phyloP scores from a whole-genome alignment of 768 basidiomycete genomes.

The Chalciporus piperatus region DNA sequence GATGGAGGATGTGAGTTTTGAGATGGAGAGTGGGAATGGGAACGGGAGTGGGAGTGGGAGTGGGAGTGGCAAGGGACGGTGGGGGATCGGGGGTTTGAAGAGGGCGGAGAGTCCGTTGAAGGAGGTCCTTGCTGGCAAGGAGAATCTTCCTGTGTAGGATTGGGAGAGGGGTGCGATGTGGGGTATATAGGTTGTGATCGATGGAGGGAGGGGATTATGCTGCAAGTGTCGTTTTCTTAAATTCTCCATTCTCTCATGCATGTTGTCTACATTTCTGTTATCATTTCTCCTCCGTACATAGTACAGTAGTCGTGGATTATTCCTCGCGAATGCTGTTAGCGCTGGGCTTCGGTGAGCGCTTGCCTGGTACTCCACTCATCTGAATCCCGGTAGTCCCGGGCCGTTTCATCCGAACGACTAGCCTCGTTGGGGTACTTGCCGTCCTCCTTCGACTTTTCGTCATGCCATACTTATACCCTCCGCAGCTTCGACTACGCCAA shows the following conservation, averaged over 20 bases:
- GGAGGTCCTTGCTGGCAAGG: conserved; percentile 28
- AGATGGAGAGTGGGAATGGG: conserved; percentile 32
- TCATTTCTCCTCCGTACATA: no score
- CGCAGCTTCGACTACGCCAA: conserved; percentile 44
- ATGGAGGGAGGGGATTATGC: no score
- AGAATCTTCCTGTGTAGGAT: conserved; percentile 20
- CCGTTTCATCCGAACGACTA: no score
- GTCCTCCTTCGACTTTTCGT: conserved; percentile 47
- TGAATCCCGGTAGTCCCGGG: no score
- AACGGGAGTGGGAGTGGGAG: conserved; percentile 24
- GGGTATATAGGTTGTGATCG: no score
- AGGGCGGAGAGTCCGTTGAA: conserved; percentile 32
- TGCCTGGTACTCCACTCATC: no score
- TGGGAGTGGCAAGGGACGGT: conserved; percentile 14
- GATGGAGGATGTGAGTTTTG: conserved; percentile 53
- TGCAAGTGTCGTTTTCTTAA: no score
- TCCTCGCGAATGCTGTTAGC: no score
- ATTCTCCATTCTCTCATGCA: no score
- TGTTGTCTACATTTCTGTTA: no score
- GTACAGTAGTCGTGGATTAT: no score
- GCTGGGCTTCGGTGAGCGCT: no score
- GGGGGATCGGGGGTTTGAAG: conserved; percentile 13
- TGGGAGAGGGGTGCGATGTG: background rate
- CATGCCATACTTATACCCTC: conserved; percentile 52
- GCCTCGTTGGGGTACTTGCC: conserved; percentile 50